These are phyloP conservation scores for Sporothrix curviconia DNA, from an alignment of 2,329 filamentous ascomycete species.

Conservation along the genomic window DNA sequence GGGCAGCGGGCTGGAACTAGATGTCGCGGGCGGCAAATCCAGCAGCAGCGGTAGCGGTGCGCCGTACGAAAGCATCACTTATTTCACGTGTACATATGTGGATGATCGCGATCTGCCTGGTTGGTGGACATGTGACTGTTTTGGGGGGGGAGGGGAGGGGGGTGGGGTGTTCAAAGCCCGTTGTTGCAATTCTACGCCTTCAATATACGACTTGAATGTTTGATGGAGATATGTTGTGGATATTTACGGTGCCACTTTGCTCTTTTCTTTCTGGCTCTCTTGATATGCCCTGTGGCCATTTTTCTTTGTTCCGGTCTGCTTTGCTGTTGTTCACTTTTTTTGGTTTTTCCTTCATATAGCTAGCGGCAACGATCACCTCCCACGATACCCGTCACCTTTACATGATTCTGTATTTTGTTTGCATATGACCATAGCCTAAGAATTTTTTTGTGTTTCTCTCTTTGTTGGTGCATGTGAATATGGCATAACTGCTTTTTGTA, in stretches of 20 bases:
- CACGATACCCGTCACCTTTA: too few species aligned
- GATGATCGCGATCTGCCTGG: constrained; percentile 46
- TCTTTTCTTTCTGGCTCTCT: not conserved
- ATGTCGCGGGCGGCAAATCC: constrained; percentile 46
- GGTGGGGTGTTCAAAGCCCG: too few species aligned
- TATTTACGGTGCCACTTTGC: not conserved
- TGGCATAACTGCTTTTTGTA: too few species aligned
- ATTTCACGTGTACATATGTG: constrained; percentile 46
- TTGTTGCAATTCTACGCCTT: too few species aligned
- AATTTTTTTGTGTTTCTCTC: not conserved
- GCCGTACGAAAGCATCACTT: constrained; percentile 38
- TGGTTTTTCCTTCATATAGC: too few species aligned
- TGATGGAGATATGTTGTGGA: not conserved
- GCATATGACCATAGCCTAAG: too few species aligned
- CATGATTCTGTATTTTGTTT: not conserved
- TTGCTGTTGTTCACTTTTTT: too few species aligned
- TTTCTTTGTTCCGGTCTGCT: not conserved
- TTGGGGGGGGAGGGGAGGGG: not conserved
- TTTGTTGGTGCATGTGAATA: too few species aligned
- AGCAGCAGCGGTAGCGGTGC: constrained; percentile 30
- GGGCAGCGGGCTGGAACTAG: constrained; percentile 76
- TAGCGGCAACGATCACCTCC: too few species aligned
- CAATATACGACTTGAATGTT: not conserved
- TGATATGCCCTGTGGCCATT: not conserved
- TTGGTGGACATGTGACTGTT: constrained; percentile 26